Evolutionary conservation across 164 flowering plant species (phyloP).

Genomic region (Magnolia sinica): DNA sequence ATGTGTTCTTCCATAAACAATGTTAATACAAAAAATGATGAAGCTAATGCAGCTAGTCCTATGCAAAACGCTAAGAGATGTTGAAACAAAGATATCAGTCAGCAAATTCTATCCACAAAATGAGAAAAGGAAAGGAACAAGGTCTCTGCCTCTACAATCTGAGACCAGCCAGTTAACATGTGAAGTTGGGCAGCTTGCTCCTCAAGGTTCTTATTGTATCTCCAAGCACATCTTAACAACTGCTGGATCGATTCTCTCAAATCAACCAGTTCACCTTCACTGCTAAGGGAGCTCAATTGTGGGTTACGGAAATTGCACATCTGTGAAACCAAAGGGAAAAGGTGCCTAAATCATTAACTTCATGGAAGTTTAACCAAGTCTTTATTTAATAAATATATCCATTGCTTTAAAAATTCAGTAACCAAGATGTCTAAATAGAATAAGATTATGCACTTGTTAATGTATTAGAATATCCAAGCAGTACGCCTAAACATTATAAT

Average conservation of each 20-base stretch:
- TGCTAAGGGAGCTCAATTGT: conserved; percentile 46
- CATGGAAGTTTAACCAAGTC: not conserved
- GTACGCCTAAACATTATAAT: not conserved
- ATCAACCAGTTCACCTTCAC: conserved; percentile 69
- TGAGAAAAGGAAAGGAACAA: not conserved
- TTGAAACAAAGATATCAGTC: not conserved
- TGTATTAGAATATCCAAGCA: not conserved
- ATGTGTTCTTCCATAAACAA: not conserved
- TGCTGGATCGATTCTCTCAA: conserved; percentile 70
- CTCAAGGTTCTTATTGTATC: conserved; percentile 89
- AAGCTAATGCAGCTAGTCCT: not conserved
- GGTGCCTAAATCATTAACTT: not conserved
- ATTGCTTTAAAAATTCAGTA: not conserved
- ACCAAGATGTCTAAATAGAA: not conserved
- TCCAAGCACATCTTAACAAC: conserved; percentile 90
- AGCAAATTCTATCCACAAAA: not conserved
- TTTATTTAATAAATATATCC: not conserved
- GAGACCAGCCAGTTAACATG: conserved; percentile 95
- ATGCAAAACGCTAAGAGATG: not conserved
- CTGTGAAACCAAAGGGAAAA: conserved; percentile 25
- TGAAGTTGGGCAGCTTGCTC: conserved; percentile 99
- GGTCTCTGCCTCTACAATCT: conserved; percentile 74
- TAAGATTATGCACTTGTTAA: not conserved
- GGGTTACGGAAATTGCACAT: conserved; percentile 42
- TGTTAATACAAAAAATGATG: not conserved